Evolutionary conservation across 805 yeast species (phyloP), one percentile per base, ranked within the genome.

Genomic region (Yarrowia porcina): DNA sequence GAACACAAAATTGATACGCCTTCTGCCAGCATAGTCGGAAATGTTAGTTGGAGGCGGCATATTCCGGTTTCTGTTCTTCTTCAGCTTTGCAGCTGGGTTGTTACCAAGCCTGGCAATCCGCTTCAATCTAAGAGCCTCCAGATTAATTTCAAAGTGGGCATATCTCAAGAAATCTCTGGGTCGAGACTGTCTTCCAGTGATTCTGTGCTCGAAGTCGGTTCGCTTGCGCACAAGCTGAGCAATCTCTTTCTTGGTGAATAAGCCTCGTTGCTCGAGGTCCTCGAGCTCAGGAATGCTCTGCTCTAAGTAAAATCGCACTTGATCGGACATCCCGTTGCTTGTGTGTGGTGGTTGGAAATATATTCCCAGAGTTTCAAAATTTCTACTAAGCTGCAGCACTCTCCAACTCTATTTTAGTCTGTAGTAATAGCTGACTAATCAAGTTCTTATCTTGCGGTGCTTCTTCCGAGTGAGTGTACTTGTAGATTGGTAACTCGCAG

Each of bases 201-300:
- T 83, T 64, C 96, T 77, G 73, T 94, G 97, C 75, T 94, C 99
- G 69, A 91, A 94, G 75, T 92, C 97, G 0, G 97, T 93, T 76
- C 99, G 83, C 71, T 91, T 83, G 76, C 94, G 86, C 90, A 93
- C 90, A 61, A 94, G 87, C 78, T 82, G 80, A 41, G 87, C 85
- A 67, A 91, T 84, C 75, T 94, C 99, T 68, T 82, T 83, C 68
- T 88, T 88, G 42, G 85, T 87, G 73, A 94, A 94, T 5, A 94
- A 79, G 3, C 91, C 91, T 70, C 89, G 87, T 64, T 83, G 83
- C 64, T 87, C 85, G 33, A 94, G 81, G 70, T 93, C 99, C 70
- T 92, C 93, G 62, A 94, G 80, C 74, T 94, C 99, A 0, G 97
- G 96, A 70, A 92, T 91, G 5, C 91, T 83, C 77, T 83, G 84